Base-by-base conservation (phyloP, 768 basidiomycete species). In the Tephrocybe sp. region DNA sequence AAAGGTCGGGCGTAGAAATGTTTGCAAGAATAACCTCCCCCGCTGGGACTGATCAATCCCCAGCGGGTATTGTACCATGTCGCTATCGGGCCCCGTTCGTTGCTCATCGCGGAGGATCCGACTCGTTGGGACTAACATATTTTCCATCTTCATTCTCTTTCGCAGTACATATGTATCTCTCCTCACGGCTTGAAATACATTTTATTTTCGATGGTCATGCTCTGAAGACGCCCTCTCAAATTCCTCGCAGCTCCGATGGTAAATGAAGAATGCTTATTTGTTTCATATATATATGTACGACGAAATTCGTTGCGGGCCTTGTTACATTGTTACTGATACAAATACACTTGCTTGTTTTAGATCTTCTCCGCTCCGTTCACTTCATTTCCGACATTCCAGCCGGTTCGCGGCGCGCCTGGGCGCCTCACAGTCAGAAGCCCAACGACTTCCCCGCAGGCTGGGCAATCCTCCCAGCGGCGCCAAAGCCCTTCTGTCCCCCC, bases 1-100 rank as follows among this genome's bases (percentile, higher is more conserved):
- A 90, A 88, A 54, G 78, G 87, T 72, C 78, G 88, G 88, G 90
- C 82, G 90, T 93, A 88, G 90, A 93, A 86, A 89, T 74, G 88
- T 88, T 80, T 93, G 90, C 90, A 83, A 93, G 71, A 93, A 69
- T 61, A 78, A 75, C 68, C 68, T 68, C 66, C 62, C 69, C 68
- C 68, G 61, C 56, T 63, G 66, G 75, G 75, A 77, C 64, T 78
- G 80, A 83, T 85, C 85, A 84, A 83, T 77, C 77, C 73, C 67
- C 69, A 62, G 65, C 65, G 74, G 74, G 72, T 67, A 79, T 50
- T 73, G 74, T 78, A 74, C 78, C 83, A 79, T 81, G 79, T 85
- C 85, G 84, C 85, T 88, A 88, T 88, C 85, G 85, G 85, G 66
- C 71, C 66, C 74, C 82, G 84, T 85, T 77, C 77, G 76, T 72